These are phyloP conservation scores for Omphalotus olearius DNA, from an alignment of 1,284 basidiomycete species.

Conservation along the genomic window DNA sequence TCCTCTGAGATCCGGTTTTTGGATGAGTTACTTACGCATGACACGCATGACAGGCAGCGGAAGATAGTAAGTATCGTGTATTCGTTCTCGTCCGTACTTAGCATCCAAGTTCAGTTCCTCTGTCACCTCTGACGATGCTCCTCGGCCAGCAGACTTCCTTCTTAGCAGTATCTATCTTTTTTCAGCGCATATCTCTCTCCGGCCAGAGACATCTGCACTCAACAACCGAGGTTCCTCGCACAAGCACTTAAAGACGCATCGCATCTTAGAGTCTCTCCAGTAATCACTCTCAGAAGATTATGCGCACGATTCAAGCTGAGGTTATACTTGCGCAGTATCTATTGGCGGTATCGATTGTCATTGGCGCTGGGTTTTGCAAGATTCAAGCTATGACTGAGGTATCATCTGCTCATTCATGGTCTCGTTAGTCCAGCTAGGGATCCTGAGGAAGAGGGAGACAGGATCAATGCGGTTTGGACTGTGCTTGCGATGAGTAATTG, in stretches of 20 bases:
- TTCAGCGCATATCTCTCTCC: conserved; percentile 33
- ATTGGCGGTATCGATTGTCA: conserved; percentile 17
- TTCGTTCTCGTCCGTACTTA: background rate
- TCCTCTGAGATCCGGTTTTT: too few species aligned
- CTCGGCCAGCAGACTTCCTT: conserved; percentile 29
- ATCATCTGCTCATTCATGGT: background rate
- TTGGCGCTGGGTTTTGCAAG: conserved; percentile 11
- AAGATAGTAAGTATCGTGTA: background rate
- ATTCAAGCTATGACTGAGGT: conserved; percentile 1
- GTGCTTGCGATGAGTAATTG: conserved; percentile 3
- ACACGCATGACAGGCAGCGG: background rate
- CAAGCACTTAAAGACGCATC: conserved; percentile 30
- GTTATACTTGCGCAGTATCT: conserved; percentile 33
- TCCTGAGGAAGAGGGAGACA: conserved; percentile 4
- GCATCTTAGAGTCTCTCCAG: conserved; percentile 24
- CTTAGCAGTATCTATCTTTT: conserved; percentile 35
- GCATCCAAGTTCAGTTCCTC: conserved; percentile 14
- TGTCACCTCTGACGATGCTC: conserved; percentile 21
- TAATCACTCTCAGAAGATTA: conserved; percentile 20
- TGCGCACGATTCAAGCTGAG: conserved; percentile 35
- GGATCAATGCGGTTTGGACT: conserved; percentile 8
- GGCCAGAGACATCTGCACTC: conserved; percentile 15
- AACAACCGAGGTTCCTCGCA: conserved; percentile 26
- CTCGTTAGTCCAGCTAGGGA: background rate
- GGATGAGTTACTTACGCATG: background rate